Evolutionary conservation across 2,329 filamentous ascomycete genomes (phyloP).

Genomic region (Blumeria graminis): DNA sequence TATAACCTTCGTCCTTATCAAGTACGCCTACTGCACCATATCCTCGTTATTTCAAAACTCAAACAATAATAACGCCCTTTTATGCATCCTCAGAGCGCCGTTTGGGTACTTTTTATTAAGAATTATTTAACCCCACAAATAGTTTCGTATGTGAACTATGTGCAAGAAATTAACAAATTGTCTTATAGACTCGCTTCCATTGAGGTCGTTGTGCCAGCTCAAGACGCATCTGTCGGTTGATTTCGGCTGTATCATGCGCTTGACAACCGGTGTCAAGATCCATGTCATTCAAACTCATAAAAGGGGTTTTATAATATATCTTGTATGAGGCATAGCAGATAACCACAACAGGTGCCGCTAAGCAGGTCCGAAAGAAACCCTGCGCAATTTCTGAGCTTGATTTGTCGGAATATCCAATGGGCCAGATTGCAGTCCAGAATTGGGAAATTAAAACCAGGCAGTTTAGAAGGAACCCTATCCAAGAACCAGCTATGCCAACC

Average conservation of each 20-base stretch:
- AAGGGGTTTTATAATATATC: constrained; percentile 41
- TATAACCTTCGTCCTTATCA: no score
- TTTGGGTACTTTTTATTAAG: no score
- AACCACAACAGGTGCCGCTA: constrained; percentile 44
- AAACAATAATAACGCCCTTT: no score
- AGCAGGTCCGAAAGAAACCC: constrained; percentile 51
- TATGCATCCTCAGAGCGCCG: no score
- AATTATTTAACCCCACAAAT: no score
- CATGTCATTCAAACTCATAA: constrained; percentile 50
- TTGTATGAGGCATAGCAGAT: constrained; percentile 54
- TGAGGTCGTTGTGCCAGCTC: constrained; percentile 7
- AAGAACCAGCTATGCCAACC: constrained; percentile 57
- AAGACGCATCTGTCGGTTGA: constrained; percentile 9
- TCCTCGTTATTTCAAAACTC: no score
- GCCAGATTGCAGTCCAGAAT: constrained; percentile 70
- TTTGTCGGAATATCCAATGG: constrained; percentile 28
- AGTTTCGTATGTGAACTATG: no score
- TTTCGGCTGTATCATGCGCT: constrained; percentile 8
- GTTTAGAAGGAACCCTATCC: constrained; percentile 56
- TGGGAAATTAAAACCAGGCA: constrained; percentile 53
- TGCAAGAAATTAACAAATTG: constrained; percentile 6
- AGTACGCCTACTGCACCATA: no score
- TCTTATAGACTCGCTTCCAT: constrained; percentile 12
- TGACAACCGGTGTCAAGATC: constrained; percentile 59
- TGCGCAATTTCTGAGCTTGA: constrained; percentile 20